Conservation (phyloP, 225 moss, liverwort and hornwort genomes). For the Sphagnum contortum region DNA sequence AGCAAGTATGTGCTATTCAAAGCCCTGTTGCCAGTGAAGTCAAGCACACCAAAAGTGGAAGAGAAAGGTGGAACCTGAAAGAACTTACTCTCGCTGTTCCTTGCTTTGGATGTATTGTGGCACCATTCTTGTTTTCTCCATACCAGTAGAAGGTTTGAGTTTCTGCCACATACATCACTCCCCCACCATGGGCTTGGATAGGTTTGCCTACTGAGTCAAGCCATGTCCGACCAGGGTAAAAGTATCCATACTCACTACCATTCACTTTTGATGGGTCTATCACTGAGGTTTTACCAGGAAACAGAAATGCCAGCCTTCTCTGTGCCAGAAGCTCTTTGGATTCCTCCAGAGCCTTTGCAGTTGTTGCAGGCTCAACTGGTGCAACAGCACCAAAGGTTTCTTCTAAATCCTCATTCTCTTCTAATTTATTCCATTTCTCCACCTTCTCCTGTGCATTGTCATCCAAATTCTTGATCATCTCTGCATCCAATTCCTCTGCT, state of each 20-base stretch:
- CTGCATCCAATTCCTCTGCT: conserved; percentile 3
- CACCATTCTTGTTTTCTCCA: conserved; percentile 92
- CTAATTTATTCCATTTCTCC: conserved; percentile 2
- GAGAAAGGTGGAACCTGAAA: too few species aligned
- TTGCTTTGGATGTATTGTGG: conserved; percentile 59
- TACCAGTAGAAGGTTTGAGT: conserved; percentile 86
- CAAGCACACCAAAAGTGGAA: too few species aligned
- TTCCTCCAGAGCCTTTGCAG: conserved; percentile 38
- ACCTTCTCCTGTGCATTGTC: background rate
- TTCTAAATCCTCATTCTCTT: conserved; percentile 5
- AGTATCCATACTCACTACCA: conserved; percentile 43
- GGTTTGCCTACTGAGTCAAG: conserved; percentile 69
- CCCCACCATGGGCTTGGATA: conserved; percentile 97
- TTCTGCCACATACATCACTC: conserved; percentile 64
- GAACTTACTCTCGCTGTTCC: conserved; percentile 61
- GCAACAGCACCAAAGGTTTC: conserved; percentile 7
- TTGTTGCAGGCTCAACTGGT: conserved; percentile 17
- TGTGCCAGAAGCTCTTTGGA: conserved; percentile 27
- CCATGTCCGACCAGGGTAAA: conserved; percentile 82
- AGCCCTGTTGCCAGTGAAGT: too few species aligned
- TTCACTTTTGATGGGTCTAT: conserved; percentile 48
- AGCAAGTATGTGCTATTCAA: too few species aligned
- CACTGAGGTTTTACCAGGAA: conserved; percentile 51
- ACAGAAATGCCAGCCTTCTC: conserved; percentile 63
- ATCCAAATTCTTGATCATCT: conserved; percentile 15